These are phyloP conservation scores for Vanrija sp. DNA, from an alignment of 1,284 basidiomycete species.

Conservation along the genomic window DNA sequence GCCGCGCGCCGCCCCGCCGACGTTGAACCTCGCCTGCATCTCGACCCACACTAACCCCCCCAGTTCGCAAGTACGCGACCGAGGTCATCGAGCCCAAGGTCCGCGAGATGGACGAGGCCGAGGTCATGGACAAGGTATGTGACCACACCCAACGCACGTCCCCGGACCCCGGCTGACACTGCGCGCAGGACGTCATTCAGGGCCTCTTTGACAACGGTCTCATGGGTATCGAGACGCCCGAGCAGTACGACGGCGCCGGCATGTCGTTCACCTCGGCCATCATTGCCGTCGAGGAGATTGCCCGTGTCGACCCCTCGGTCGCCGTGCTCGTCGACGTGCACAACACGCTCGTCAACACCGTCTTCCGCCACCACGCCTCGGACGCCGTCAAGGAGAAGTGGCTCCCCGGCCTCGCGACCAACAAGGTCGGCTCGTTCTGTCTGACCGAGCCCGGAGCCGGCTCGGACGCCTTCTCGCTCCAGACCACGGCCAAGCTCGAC, in stretches of 20 bases:
- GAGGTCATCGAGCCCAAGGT: slow-evolving; percentile 89
- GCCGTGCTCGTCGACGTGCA: slow-evolving; percentile 97
- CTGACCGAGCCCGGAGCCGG: slow-evolving; percentile 89
- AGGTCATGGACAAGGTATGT: slow-evolving; percentile 70
- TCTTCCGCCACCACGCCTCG: slow-evolving; percentile 81
- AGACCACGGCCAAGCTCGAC: slow-evolving; percentile 84
- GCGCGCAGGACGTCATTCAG: slow-evolving; percentile 59
- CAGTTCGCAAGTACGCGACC: slow-evolving; percentile 80
- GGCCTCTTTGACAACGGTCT: slow-evolving; percentile 93
- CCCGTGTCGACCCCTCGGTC: slow-evolving; percentile 92
- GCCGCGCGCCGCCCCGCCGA: no score
- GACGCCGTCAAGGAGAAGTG: slow-evolving; percentile 83
- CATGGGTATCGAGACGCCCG: slow-evolving; percentile 93
- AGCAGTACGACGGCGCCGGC: slow-evolving; percentile 80
- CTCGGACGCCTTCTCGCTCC: slow-evolving; percentile 94
- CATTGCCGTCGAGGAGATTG: slow-evolving; percentile 86
- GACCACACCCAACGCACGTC: slow-evolving; percentile 46
- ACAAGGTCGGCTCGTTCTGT: slow-evolving; percentile 90
- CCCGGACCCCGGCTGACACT: background rate
- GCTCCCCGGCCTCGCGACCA: slow-evolving; percentile 75
- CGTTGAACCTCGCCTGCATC: no score
- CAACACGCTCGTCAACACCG: slow-evolving; percentile 96
- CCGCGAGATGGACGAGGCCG: slow-evolving; percentile 95
- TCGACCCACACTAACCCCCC: background rate
- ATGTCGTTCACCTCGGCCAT: slow-evolving; percentile 93